Base-by-base conservation (phyloP, 2,329 filamentous ascomycete genomes). In the Diaporthe aspalathi region DNA sequence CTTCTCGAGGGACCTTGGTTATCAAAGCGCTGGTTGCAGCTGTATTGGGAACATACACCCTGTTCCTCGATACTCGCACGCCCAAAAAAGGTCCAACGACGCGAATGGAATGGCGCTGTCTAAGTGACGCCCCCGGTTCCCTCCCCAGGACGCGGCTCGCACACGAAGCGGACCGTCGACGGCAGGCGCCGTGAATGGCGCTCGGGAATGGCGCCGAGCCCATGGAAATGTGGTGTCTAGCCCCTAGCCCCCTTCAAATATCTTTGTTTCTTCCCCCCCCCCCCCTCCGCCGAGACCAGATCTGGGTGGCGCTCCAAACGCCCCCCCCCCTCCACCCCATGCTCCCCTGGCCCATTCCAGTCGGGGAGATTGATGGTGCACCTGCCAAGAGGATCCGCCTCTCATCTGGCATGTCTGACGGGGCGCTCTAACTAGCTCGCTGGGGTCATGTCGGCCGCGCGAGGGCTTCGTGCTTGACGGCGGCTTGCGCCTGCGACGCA, bases 51-150 rank as follows among this genome's bases (percentile, higher is more conserved):
- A 35, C 40, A 35, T n/a, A n/a, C n/a, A n/a, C n/a, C 20, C 27
- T 63, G 43, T 49, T 24, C 35, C 20, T 35, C 17, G 9, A 53
- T 53, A 32, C 5, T 5, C 8, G 11, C 27, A 29, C 50, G 17
- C 50, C 50, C 16, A n/a, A 49, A 3, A 1, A n/a, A 49, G 1
- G 3, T 32, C 4, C 17, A 63, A 24, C 11, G 20, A 63, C 43
- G 57, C 43, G n/a, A 35, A 49, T 63, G 57, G 57, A 63, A 63
- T 63, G 57, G 57, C 49, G 57, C 5, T 63, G 57, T 63, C 57
- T 32, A 24, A 49, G 57, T 35, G 27, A 22, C 57, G 27, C 56
- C 53, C 2, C 53, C 2, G 54, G 2, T 17, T 9, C 6, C n/a
- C n/a, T 24, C n/a, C 22, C 53, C 27, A 54, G 50, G 35, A 7